Conservation (phyloP, 768 basidiomycete species). For the Fistulinella prunicolor region DNA sequence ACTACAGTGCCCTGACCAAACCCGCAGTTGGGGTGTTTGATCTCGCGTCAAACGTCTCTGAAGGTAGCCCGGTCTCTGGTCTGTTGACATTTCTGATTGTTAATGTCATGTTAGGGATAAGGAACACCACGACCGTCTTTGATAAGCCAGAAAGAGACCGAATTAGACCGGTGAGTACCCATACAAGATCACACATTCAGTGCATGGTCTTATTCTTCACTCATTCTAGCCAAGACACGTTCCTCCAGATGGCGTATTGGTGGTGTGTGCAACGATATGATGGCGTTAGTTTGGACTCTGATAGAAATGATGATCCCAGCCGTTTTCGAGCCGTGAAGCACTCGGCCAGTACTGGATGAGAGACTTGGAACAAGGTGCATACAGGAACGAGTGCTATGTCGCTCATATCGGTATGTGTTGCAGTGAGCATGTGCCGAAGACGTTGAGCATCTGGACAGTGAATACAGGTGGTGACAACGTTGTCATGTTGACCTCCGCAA, state of each 20-base stretch:
- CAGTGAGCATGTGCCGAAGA: conserved; percentile 1
- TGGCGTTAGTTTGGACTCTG: not conserved
- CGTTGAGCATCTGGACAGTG: conserved; percentile 41
- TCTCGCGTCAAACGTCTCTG: conserved; percentile 89
- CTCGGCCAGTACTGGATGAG: conserved; percentile 96
- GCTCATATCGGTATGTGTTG: conserved; percentile 78
- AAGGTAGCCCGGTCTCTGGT: conserved; percentile 50
- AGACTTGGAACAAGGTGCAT: conserved; percentile 87
- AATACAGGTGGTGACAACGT: conserved; percentile 78
- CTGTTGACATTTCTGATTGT: not conserved
- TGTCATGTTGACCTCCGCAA: conserved; percentile 72
- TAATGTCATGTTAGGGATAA: conserved; percentile 61
- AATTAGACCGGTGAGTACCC: conserved; percentile 61
- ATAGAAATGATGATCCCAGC: conserved; percentile 42
- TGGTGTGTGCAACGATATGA: conserved; percentile 47
- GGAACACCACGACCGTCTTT: conserved; percentile 98
- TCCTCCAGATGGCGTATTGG: conserved; percentile 81
- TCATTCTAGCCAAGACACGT: conserved; percentile 73
- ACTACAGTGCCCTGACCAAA: conserved; percentile 81
- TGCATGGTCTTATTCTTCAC: conserved; percentile 1
- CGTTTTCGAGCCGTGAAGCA: conserved; percentile 87
- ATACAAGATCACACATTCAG: not conserved
- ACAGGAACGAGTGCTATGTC: conserved; percentile 80
- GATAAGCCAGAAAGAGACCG: conserved; percentile 89
- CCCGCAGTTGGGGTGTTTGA: conserved; percentile 97